Evolutionary conservation across 108 stramenopile genomes (phyloP).

Genomic region (Skeletonema menzelii): DNA sequence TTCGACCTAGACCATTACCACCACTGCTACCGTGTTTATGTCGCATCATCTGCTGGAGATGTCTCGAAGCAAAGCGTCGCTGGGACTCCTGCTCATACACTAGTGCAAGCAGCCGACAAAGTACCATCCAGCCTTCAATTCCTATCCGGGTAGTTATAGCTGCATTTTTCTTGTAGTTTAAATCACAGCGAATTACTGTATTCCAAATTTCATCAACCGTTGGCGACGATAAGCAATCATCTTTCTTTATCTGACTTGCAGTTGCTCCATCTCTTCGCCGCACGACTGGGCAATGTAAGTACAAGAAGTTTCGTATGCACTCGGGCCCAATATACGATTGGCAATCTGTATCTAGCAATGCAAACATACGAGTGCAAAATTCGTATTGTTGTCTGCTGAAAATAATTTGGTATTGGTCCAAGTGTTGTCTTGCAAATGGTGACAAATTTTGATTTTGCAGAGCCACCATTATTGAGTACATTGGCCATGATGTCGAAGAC

Average conservation of each 20-base stretch:
- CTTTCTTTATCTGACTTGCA: constrained; percentile 11
- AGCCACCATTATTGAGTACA: constrained; percentile 31
- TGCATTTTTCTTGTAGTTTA: constrained; percentile 4
- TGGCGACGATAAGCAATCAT: constrained; percentile 31
- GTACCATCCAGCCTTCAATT: constrained; percentile 85
- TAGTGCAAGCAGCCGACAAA: constrained; percentile 85
- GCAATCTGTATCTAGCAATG: constrained; percentile 80
- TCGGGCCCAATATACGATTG: constrained; percentile 60
- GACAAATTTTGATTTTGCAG: background rate
- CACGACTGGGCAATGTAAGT: constrained; percentile 78
- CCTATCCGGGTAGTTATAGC: constrained; percentile 45
- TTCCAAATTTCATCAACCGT: constrained; percentile 89
- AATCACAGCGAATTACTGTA: constrained; percentile 54
- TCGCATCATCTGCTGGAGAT: constrained; percentile 87
- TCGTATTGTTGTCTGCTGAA: constrained; percentile 72
- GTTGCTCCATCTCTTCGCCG: constrained; percentile 80
- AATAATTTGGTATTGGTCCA: constrained; percentile 50
- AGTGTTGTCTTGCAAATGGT: background rate
- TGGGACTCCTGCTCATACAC: constrained; percentile 84
- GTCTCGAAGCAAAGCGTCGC: constrained; percentile 77
- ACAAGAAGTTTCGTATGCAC: constrained; percentile 73
- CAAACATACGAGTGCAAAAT: constrained; percentile 68
- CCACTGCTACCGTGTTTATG: constrained; percentile 68
- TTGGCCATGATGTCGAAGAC: constrained; percentile 19
- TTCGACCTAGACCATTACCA: constrained; percentile 30